Percentiles rank a stretch among this genome's conserved stretches.
phyloP scores from a whole-genome alignment of 495 filamentous ascomycete species.

The Trichoderma reesei region DNA sequence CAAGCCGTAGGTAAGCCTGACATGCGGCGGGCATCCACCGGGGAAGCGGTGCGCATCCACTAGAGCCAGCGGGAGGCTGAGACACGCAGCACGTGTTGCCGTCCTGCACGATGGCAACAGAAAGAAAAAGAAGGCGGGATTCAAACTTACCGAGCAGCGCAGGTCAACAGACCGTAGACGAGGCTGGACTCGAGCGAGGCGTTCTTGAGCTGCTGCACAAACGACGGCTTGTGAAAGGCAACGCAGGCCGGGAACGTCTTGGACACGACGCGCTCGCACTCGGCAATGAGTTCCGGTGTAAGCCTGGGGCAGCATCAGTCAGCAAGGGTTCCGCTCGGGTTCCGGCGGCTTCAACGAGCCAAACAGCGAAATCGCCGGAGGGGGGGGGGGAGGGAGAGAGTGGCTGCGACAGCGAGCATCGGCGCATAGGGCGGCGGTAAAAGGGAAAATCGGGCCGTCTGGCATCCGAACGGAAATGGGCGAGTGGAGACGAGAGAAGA shows the following conservation, averaged over 20 bases:
- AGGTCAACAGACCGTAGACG: slow-evolving; percentile 39
- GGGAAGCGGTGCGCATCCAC: not conserved
- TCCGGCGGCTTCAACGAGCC: not conserved
- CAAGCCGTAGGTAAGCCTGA: too few relatives aligned
- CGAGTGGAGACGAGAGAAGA: not conserved
- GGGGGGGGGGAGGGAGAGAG: too few relatives aligned
- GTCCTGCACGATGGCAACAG: not conserved
- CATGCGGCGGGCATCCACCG: too few relatives aligned
- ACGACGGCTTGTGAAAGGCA: slow-evolving; percentile 44
- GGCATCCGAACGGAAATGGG: slow-evolving; percentile 4
- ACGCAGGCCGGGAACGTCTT: slow-evolving; percentile 43
- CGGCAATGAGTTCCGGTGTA: slow-evolving; percentile 36
- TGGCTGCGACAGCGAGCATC: not conserved
- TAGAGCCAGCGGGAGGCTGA: not conserved
- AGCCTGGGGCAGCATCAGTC: slow-evolving; percentile 23
- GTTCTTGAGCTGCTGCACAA: slow-evolving; percentile 40
- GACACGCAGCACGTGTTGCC: not conserved
- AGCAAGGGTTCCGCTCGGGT: slow-evolving; percentile 3
- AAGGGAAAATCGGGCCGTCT: not conserved
- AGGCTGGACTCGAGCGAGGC: slow-evolving; percentile 35
- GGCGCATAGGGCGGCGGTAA: not conserved
- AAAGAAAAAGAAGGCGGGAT: not conserved
- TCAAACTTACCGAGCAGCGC: slow-evolving; percentile 36
- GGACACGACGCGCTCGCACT: slow-evolving; percentile 41
- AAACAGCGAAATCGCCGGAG: too few relatives aligned